Evolutionary conservation across 1,139 yeast genomes (phyloP), one percentile per base, ranked within the genome.

Genomic region (Yamadazyma membranifaciens): DNA sequence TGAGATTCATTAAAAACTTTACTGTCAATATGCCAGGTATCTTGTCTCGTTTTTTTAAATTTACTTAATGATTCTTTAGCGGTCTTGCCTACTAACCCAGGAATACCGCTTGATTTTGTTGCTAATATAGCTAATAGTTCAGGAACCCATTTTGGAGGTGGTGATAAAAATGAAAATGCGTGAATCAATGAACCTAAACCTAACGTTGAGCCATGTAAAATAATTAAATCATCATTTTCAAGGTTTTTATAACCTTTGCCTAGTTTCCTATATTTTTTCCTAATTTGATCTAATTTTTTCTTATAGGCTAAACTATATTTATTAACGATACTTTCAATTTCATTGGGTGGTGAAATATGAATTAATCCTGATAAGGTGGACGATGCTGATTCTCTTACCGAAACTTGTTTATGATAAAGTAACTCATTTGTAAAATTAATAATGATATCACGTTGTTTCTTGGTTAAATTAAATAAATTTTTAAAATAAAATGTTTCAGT

Each of bases 11-110:
- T 79, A 60, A 94, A 94, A 6, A 80, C 81, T 52, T 73, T 73
- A 45, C 87, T 78, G 59, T 94, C 98, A 47, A 88, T 77, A 52
- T 87, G 95, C 99, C 99, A 94, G 0, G 97, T 88, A 56, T 94
- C 98, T 44, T 91, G 95, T 51, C 98, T 78, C 5, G 88, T 83
- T 66, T 89, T 91, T 60, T 91, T 92, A 65, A 92, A 94, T 47
- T 81, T 84, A 44, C 95, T 84, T 38, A 94, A 72, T 1, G 81
- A 76, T 26, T 83, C 81, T 62, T 92, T 92, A 6, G 96, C 95
- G 1, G 96, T 78, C 47, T 83, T 80, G 1, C 96, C 96, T 29
- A 87, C 81, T 43, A 83, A 64, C 3, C 97, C 97, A 6, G 82
- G 80, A 26, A 83, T 75, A 6, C 82, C 78, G 4, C 87, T 79